Evolutionary conservation across 148 eudicot species (phyloP).

Genomic region (Suaeda aralocaspica): DNA sequence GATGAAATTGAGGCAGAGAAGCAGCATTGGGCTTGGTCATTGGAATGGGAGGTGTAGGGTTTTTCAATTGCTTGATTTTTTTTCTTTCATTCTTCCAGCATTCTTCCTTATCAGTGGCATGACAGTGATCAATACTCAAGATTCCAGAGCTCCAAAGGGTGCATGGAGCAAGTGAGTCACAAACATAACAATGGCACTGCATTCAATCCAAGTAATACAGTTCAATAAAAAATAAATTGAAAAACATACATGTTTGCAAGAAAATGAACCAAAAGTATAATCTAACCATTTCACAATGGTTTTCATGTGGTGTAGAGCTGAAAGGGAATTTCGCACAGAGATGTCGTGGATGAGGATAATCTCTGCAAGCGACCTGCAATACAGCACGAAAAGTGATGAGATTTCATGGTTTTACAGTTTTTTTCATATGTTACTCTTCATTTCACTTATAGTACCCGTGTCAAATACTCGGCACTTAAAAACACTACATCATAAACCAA

Average conservation of each 20-base stretch:
- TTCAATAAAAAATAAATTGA: background rate
- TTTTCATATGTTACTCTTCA: too few relatives aligned
- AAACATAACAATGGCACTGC: conserved; percentile 98
- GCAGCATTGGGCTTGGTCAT: conserved; percentile 15
- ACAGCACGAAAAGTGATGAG: conserved; percentile 7
- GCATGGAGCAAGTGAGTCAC: conserved; percentile 90
- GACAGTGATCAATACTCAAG: conserved; percentile 61
- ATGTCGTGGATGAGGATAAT: conserved; percentile 95
- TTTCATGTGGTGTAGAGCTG: conserved; percentile 57
- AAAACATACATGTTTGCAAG: conserved; percentile 1
- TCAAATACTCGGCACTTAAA: too few relatives aligned
- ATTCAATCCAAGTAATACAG: conserved; percentile 19
- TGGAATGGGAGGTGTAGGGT: conserved; percentile 28
- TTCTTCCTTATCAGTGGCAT: conserved; percentile 65
- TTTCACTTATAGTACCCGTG: too few relatives aligned
- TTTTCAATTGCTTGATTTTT: conserved; percentile 30
- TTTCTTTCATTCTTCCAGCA: conserved; percentile 58
- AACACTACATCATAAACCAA: too few relatives aligned
- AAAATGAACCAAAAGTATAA: conserved; percentile 8
- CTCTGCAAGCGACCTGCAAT: conserved; percentile 92
- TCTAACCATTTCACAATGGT: conserved; percentile 54
- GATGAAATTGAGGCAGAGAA: conserved; percentile 16
- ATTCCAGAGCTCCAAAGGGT: conserved; percentile 59
- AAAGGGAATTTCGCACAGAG: conserved; percentile 80
- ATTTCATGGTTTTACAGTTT: too few relatives aligned